phyloP scores from a whole-genome alignment of 441 rosid species.

The Gossypium armourianum region DNA sequence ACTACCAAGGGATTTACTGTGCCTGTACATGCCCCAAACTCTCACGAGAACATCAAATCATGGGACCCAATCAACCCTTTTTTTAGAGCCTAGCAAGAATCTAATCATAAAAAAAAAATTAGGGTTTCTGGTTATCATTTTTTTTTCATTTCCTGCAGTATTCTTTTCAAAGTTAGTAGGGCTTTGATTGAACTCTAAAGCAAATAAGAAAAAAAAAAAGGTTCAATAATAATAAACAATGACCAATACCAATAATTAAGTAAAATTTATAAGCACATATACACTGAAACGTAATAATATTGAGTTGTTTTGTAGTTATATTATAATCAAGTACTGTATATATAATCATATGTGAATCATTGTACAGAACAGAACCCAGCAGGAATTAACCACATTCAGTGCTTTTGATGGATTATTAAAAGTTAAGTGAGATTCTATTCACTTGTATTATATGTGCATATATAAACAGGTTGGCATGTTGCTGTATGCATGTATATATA shows the following conservation, averaged over 20 bases:
- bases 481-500: conserved; percentile 13
- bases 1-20: conserved; percentile 8
- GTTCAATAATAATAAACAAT: not conserved
- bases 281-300: not conserved
- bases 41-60: not conserved
- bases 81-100: not conserved
- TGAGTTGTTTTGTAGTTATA: too few species aligned
- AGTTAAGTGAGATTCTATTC: not conserved
- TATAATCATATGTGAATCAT: not conserved
- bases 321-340: not conserved
- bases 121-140: not conserved
- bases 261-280: not conserved
- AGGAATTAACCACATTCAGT: not conserved
- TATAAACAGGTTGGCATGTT: conserved; percentile 30
- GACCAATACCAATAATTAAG: not conserved
- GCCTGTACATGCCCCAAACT: conserved; percentile 11
- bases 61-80: not conserved
- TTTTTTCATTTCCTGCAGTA: not conserved
- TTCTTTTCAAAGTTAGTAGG: conserved; percentile 5
- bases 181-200: not conserved
- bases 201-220: not conserved
- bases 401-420: not conserved
- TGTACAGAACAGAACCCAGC: not conserved
- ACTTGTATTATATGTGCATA: not conserved
- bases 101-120: not conserved